These are phyloP conservation scores for Gaertneriomyces sp. DNA, from an alignment of 192 early-diverging fungal species.

Conservation along the genomic window DNA sequence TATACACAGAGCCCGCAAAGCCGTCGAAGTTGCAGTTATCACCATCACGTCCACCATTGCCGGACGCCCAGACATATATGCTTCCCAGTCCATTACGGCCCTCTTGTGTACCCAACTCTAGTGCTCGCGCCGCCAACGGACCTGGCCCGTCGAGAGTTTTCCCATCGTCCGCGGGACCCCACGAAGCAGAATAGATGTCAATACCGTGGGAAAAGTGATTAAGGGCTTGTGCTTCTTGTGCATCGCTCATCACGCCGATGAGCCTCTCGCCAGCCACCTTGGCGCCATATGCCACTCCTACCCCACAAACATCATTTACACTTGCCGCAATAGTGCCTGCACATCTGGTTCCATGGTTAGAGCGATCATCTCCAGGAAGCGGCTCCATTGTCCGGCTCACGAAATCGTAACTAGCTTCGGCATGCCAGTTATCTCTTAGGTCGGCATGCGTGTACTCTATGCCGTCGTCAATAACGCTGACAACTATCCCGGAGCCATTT, in stretches of 20 bases:
- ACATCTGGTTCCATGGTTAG: slow-evolving; percentile 93
- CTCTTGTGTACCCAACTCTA: slow-evolving; percentile 77
- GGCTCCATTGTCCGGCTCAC: slow-evolving; percentile 69
- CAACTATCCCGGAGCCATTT: slow-evolving; percentile 82
- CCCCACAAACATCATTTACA: slow-evolving; percentile 84
- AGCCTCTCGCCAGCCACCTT: slow-evolving; percentile 72
- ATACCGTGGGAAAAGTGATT: slow-evolving; percentile 82
- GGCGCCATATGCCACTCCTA: slow-evolving; percentile 86
- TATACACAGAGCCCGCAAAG: slow-evolving; percentile 90
- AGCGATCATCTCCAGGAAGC: slow-evolving; percentile 64
- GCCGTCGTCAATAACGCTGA: slow-evolving; percentile 93
- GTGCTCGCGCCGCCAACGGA: slow-evolving; percentile 67
- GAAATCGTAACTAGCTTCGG: slow-evolving; percentile 80
- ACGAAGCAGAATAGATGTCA: slow-evolving; percentile 93
- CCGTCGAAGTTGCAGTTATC: slow-evolving; percentile 99
- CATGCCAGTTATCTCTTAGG: slow-evolving; percentile 55
- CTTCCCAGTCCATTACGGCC: slow-evolving; percentile 81
- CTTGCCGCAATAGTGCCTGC: slow-evolving; percentile 91
- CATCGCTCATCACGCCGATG: slow-evolving; percentile 71
- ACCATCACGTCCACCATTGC: slow-evolving; percentile 76
- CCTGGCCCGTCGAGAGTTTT: slow-evolving; percentile 76
- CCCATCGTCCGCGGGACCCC: slow-evolving; percentile 93
- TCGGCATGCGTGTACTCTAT: slow-evolving; percentile 84
- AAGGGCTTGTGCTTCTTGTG: slow-evolving; percentile 81
- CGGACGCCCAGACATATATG: slow-evolving; percentile 91